Conservation (phyloP, 148 eudicot species). For the Limonium bicolor region DNA sequence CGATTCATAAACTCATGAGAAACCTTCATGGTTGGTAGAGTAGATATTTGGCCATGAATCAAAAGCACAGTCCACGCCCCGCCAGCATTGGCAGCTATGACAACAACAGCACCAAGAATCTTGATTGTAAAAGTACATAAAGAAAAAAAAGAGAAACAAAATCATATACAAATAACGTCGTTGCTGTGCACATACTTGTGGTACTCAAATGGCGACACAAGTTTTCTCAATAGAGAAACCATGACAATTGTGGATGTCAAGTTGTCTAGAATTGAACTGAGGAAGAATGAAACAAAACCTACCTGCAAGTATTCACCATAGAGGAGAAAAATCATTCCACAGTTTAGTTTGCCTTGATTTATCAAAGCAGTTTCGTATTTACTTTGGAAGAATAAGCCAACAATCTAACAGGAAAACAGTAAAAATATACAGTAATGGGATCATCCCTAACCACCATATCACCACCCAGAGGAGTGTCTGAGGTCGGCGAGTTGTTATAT, state of each 20-base stretch:
- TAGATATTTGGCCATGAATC: conserved; percentile 99
- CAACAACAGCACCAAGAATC: conserved; percentile 95
- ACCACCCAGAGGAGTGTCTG: conserved; percentile 96
- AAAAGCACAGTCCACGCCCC: conserved; percentile 99
- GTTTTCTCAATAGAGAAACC: conserved; percentile 86
- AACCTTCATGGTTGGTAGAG: conserved; percentile 85
- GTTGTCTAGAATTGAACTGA: conserved; percentile 92
- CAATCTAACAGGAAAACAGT: background rate
- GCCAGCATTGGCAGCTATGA: conserved; percentile 97
- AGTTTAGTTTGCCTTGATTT: no score
- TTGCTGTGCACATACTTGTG: conserved; percentile 86
- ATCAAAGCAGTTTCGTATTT: background rate
- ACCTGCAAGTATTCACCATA: conserved; percentile 43
- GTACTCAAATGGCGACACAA: conserved; percentile 86
- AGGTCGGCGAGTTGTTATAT: conserved; percentile 90
- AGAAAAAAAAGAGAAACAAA: no score
- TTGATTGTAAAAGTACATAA: conserved; percentile 36
- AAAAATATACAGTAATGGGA: background rate
- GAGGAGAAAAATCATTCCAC: background rate
- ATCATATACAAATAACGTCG: no score
- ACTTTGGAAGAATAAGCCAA: background rate
- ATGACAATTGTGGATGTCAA: conserved; percentile 94
- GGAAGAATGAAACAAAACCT: conserved; percentile 89
- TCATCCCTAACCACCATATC: conserved; percentile 13
- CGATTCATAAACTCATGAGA: conserved; percentile 8